A percentile compares a stretch with the other conserved stretches of the same genome.
Conservation (phyloP, 2,329 filamentous ascomycete species). For the Apiospora malaysiana region DNA sequence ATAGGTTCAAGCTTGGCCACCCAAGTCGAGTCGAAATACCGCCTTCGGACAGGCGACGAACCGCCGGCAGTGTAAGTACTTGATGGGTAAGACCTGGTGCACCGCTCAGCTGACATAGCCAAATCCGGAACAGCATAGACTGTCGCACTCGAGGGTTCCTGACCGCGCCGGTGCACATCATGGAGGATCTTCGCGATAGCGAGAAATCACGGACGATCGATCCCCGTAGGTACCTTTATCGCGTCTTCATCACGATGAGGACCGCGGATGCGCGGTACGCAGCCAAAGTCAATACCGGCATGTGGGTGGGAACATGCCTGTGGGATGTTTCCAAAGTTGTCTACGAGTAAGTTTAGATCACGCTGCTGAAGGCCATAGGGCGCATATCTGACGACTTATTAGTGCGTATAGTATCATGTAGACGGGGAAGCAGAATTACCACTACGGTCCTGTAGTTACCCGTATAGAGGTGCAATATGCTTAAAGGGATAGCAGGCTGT, state of each 20-base stretch:
- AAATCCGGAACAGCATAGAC: conserved; percentile 34
- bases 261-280: conserved; percentile 39
- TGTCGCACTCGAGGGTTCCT: conserved; percentile 30
- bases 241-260: conserved; percentile 38
- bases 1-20: conserved; percentile 32
- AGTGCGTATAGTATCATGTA: conserved; percentile 14
- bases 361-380: too few relatives aligned
- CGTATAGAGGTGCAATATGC: too few relatives aligned
- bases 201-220: conserved; percentile 28
- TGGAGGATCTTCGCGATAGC: conserved; percentile 32
- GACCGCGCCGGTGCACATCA: conserved; percentile 32
- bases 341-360: conserved; percentile 33
- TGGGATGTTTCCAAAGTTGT: conserved; percentile 38
- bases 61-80: conserved; percentile 35
- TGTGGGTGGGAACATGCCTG: conserved; percentile 39
- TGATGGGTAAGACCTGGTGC: too few relatives aligned
- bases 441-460: too few relatives aligned
- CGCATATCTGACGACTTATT: background rate
- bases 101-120: too few relatives aligned
- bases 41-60: conserved; percentile 35
- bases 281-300: conserved; percentile 35
- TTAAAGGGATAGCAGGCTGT: too few relatives aligned
- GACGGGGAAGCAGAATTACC: background rate
- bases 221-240: conserved; percentile 34
- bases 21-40: conserved; percentile 36